Evolutionary conservation across 202 grass and related monocot species (phyloP).

Genomic region (Alloteropsis angusta): DNA sequence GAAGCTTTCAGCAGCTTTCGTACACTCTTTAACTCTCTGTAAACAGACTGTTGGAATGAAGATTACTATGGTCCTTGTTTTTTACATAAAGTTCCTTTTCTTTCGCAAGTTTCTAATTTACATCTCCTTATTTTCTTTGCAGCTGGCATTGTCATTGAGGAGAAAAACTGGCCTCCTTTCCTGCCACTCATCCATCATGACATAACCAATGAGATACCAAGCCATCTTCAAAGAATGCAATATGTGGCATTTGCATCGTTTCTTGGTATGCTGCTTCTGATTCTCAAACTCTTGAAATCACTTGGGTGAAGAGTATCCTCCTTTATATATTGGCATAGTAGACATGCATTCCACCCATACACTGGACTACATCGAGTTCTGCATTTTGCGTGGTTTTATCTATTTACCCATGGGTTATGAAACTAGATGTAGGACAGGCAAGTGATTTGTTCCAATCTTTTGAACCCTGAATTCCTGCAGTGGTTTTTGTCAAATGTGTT

Average conservation of each 20-base stretch:
- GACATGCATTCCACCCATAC: not conserved
- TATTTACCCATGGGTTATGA: not conserved
- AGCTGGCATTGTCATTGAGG: slow-evolving; percentile 94
- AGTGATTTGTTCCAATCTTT: not conserved
- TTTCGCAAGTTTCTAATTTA: not conserved
- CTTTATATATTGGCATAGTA: not conserved
- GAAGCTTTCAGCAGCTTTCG: not conserved
- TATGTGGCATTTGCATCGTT: slow-evolving; percentile 90
- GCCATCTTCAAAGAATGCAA: slow-evolving; percentile 81
- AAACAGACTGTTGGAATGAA: not conserved
- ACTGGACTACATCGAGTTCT: slow-evolving; percentile 16
- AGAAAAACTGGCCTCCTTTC: slow-evolving; percentile 98
- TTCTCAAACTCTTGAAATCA: not conserved
- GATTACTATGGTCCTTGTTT: not conserved
- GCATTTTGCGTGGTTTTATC: not conserved
- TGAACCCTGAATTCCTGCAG: not conserved
- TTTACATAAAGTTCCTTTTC: not conserved
- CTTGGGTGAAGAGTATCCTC: not conserved
- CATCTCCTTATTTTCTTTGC: not conserved
- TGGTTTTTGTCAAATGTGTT: not conserved
- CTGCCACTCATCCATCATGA: slow-evolving; percentile 97
- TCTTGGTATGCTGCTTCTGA: slow-evolving; percentile 50
- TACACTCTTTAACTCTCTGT: not conserved
- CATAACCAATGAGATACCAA: slow-evolving; percentile 87
- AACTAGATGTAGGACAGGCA: not conserved